Conservation (phyloP, 305 asterid genomes). For the Fraxinus sp. region DNA sequence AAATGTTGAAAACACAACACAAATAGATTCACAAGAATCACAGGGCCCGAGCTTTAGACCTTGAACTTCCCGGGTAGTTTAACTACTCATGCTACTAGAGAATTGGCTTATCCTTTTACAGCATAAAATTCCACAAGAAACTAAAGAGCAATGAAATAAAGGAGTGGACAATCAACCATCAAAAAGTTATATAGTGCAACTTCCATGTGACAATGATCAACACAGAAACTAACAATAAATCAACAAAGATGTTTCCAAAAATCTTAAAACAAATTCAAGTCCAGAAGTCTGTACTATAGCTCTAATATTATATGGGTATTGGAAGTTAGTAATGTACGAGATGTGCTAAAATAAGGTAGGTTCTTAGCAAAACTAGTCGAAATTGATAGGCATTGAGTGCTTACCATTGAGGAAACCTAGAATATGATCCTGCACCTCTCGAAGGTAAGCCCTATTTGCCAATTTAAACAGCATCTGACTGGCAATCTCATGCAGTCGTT, state of each 20-base stretch:
- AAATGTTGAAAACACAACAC: background rate
- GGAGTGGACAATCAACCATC: constrained; percentile 3
- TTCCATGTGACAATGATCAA: background rate
- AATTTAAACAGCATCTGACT: constrained; percentile 60
- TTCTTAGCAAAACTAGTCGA: background rate
- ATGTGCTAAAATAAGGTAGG: constrained; percentile 9
- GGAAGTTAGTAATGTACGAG: background rate
- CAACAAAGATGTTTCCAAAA: background rate
- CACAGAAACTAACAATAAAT: constrained; percentile 9
- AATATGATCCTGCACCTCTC: constrained; percentile 54
- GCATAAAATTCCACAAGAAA: background rate
- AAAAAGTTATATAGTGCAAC: background rate
- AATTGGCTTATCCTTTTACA: background rate
- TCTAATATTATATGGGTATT: background rate
- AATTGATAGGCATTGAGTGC: constrained; percentile 2
- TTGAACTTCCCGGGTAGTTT: too few species aligned
- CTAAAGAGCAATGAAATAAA: background rate
- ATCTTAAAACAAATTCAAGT: background rate
- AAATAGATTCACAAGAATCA: too few species aligned
- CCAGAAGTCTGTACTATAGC: constrained; percentile 3
- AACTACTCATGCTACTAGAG: too few species aligned
- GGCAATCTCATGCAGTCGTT: constrained; percentile 61
- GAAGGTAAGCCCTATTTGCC: constrained; percentile 57
- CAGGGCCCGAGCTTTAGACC: too few species aligned
- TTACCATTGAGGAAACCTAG: constrained; percentile 67